A percentile compares a stretch with the other conserved stretches of the same genome.
Conservation (phyloP, 192 early-diverging fungal species). For the Podochytrium sp. region DNA sequence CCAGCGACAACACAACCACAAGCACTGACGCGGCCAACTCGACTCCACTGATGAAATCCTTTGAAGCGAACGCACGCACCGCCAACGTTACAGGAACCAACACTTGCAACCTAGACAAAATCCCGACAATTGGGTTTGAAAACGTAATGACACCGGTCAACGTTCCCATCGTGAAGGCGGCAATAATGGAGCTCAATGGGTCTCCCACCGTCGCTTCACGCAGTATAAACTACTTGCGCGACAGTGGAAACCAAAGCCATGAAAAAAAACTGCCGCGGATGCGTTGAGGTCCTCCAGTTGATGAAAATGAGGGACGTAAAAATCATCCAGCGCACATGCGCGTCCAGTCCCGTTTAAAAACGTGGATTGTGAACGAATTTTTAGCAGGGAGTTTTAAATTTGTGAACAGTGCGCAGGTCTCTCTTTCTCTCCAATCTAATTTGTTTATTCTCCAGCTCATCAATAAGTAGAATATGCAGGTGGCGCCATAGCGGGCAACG, state of each 20-base stretch:
- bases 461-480: too few species aligned
- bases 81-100: constrained; percentile 39
- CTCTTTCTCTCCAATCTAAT: too few species aligned
- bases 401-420: too few species aligned
- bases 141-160: constrained; percentile 26
- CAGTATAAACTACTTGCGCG: constrained; percentile 17
- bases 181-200: constrained; percentile 25
- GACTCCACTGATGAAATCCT: constrained; percentile 25
- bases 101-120: constrained; percentile 31
- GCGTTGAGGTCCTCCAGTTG: constrained; percentile 32
- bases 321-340: constrained; percentile 5
- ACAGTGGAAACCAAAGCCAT: constrained; percentile 34
- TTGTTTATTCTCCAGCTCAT: too few species aligned
- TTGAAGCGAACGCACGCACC: constrained; percentile 25
- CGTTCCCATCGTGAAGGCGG: constrained; percentile 35
- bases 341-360: background rate
- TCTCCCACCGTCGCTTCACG: constrained; percentile 11
- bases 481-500: too few species aligned
- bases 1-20: constrained; percentile 28
- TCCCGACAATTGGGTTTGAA: constrained; percentile 36
- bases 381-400: too few species aligned
- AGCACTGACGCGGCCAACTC: constrained; percentile 29
- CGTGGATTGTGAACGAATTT: constrained; percentile 33
- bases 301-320: constrained; percentile 36
- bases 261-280: constrained; percentile 39